A percentile compares a stretch with the other conserved stretches of the same genome.
phyloP scores from a whole-genome alignment of 345 rosid species.

The Triadica sebifera region DNA sequence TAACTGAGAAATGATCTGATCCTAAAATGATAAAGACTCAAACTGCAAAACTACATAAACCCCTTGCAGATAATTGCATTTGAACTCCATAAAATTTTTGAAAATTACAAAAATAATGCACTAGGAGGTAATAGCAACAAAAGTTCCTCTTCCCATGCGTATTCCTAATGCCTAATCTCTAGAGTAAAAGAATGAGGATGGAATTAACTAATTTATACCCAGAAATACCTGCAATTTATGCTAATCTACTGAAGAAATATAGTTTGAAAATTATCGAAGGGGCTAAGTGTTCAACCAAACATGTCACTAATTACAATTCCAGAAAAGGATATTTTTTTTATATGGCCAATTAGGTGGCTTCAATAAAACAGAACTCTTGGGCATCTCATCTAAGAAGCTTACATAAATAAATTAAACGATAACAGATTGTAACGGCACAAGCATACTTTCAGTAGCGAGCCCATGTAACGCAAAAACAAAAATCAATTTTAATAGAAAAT shows the following conservation, averaged over 20 bases:
- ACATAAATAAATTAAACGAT: neutral
- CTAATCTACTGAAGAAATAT: neutral
- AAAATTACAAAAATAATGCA: neutral
- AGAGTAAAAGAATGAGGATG: neutral
- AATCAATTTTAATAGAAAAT: neutral
- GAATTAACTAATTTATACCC: neutral
- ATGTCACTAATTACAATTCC: neutral
- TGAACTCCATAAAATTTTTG: neutral
- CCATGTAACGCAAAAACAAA: no score
- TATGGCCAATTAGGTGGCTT: neutral
- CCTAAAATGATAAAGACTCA: neutral
- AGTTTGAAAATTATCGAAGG: neutral
- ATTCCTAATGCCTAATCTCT: neutral
- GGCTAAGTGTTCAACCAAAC: neutral
- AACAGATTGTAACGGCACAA: neutral
- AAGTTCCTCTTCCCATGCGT: neutral
- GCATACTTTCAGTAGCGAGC: neutral
- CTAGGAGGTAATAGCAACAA: neutral
- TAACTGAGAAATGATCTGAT: neutral
- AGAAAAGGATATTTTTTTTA: neutral
- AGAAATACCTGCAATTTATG: neutral
- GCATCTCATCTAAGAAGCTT: neutral
- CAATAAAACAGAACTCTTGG: neutral
- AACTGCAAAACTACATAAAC: neutral
- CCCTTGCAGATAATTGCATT: neutral